A percentile compares a stretch with the other conserved stretches of the same genome.
Conservation (phyloP, 2,329 filamentous ascomycete species). For the Ceratocystis albifundus region DNA sequence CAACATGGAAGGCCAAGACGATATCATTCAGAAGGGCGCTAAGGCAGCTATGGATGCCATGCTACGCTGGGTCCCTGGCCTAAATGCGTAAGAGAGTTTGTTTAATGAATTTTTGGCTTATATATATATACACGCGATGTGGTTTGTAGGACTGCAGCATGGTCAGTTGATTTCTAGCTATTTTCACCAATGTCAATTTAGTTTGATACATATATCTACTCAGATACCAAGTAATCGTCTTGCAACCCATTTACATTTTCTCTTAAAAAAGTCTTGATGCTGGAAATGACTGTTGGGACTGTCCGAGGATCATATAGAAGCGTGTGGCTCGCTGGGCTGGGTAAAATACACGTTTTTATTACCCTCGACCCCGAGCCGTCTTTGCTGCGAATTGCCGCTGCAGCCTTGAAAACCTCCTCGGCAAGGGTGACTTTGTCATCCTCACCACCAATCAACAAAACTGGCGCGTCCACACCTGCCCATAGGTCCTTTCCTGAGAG, state of each 20-base stretch:
- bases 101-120: conserved; percentile 5
- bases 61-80: conserved; percentile 20
- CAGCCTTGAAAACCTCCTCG: conserved; percentile 57
- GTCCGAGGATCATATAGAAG: conserved; percentile 69
- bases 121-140: conserved; percentile 25
- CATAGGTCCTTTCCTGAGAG: conserved; percentile 60
- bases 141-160: neutral
- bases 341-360: conserved; percentile 59
- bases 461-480: conserved; percentile 58
- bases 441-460: conserved; percentile 69
- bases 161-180: neutral
- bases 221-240: neutral
- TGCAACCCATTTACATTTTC: conserved; percentile 54
- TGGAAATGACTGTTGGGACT: conserved; percentile 63
- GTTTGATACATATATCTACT: neutral
- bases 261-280: conserved; percentile 72
- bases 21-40: conserved; percentile 13
- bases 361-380: conserved; percentile 33
- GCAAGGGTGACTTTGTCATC: conserved; percentile 66
- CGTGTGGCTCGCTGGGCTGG: conserved; percentile 68
- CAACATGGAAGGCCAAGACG: neutral
- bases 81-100: neutral
- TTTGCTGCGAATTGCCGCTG: conserved; percentile 24
- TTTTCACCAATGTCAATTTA: conserved; percentile 7
- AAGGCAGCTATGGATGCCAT: conserved; percentile 21